phyloP scores from a whole-genome alignment of 305 asterid species.

The Caryopteris hybrid region DNA sequence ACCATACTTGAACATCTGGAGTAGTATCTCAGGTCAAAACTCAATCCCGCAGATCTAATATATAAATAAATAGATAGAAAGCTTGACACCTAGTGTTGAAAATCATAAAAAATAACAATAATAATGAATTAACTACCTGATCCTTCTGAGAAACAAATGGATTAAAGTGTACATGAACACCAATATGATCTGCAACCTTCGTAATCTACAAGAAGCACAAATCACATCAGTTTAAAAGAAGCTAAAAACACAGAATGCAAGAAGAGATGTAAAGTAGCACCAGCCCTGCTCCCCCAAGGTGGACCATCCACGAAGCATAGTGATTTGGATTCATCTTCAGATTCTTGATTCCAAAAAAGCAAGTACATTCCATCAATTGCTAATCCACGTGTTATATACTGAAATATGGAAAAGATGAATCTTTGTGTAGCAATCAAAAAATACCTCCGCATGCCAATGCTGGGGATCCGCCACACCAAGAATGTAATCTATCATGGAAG shows the following conservation, averaged over 20 bases:
- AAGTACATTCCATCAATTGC: conserved; percentile 16
- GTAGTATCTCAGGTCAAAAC: conserved; percentile 21
- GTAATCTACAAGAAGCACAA: conserved; percentile 40
- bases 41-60: neutral
- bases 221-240: conserved; percentile 1
- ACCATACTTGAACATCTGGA: conserved; percentile 76
- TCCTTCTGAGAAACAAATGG: conserved; percentile 62
- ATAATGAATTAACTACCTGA: conserved; percentile 37
- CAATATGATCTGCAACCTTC: conserved; percentile 62
- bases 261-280: conserved; percentile 31
- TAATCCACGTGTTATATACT: neutral
- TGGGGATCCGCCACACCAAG: conserved; percentile 81
- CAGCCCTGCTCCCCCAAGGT: conserved; percentile 76
- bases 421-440: conserved; percentile 11
- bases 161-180: conserved; percentile 82
- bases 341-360: conserved; percentile 47
- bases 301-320: conserved; percentile 77
- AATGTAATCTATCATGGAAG: conserved; percentile 78
- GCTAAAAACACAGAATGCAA: neutral
- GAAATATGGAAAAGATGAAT: neutral
- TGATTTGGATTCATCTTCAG: conserved; percentile 63
- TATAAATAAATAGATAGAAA: neutral
- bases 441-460: conserved; percentile 82
- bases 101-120: neutral
- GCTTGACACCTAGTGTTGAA: conserved; percentile 6